Evolutionary conservation across 345 rosid genomes (phyloP).

Genomic region (Populus pruinosa): DNA sequence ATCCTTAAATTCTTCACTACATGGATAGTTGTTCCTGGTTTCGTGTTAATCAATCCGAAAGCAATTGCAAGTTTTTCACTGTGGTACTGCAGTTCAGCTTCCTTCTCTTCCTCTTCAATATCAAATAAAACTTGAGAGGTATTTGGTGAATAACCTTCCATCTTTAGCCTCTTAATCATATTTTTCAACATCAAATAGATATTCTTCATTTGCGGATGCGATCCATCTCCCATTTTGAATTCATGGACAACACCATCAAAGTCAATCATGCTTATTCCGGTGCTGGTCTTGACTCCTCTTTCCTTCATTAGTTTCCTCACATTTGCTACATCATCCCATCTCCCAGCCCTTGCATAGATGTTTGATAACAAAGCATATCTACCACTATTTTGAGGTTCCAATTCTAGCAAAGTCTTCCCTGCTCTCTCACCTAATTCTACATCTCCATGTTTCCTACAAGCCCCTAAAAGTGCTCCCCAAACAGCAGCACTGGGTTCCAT

Average conservation of each 20-base stretch:
- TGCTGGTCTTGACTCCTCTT: constrained; percentile 38
- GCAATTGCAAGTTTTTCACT: constrained; percentile 51
- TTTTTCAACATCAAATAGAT: constrained; percentile 28
- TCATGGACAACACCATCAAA: constrained; percentile 34
- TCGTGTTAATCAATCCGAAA: constrained; percentile 35
- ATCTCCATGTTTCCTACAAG: constrained; percentile 40
- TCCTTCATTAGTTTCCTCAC: constrained; percentile 44
- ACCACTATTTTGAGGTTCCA: constrained; percentile 45
- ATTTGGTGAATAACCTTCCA: constrained; percentile 36
- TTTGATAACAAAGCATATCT: constrained; percentile 42
- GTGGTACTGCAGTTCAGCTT: constrained; percentile 29
- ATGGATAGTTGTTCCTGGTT: constrained; percentile 32
- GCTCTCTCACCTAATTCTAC: constrained; percentile 37
- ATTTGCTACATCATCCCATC: constrained; percentile 38
- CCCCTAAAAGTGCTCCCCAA: constrained; percentile 44
- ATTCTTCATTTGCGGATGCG: constrained; percentile 32
- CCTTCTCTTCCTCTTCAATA: constrained; percentile 45
- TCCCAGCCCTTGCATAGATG: constrained; percentile 43
- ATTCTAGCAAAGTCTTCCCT: constrained; percentile 35
- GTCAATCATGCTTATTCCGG: constrained; percentile 36
- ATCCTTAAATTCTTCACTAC: constrained; percentile 42
- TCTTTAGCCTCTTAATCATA: constrained; percentile 32
- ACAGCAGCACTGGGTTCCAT: constrained; percentile 40
- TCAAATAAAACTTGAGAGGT: constrained; percentile 38
- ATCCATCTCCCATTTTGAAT: constrained; percentile 41